These are phyloP conservation scores for Hordeum marinum DNA, from an alignment of 176 grass and related monocot species.

Conservation along the genomic window DNA sequence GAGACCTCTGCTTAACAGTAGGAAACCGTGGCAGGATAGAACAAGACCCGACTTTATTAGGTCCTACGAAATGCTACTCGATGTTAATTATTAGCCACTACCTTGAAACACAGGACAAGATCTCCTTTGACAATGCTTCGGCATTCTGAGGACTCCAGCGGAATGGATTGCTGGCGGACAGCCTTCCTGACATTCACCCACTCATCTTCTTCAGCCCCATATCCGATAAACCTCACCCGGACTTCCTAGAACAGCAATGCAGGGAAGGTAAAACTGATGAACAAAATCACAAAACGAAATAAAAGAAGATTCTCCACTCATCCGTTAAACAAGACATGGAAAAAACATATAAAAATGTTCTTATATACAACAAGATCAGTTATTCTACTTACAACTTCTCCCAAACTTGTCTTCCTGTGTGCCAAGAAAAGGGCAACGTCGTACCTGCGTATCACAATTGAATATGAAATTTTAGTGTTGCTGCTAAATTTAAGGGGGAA, in stretches of 20 bases:
- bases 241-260: constrained; percentile 66
- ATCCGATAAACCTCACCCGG: constrained; percentile 78
- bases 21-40: not conserved
- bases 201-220: constrained; percentile 90
- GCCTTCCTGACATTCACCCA: constrained; percentile 83
- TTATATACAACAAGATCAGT: not conserved
- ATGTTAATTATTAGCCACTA: not conserved
- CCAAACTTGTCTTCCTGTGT: constrained; percentile 52
- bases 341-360: not conserved
- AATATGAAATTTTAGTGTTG: constrained; percentile 12
- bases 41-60: not conserved
- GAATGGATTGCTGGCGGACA: constrained; percentile 84
- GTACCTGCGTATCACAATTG: constrained; percentile 61
- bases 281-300: not conserved
- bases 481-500: constrained; percentile 13
- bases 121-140: constrained; percentile 51
- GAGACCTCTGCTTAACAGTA: not conserved
- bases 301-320: not conserved
- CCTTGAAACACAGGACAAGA: constrained; percentile 90
- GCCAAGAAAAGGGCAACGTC: constrained; percentile 71
- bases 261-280: not conserved
- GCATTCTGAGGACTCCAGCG: constrained; percentile 79
- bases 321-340: not conserved
- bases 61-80: not conserved
- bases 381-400: constrained; percentile 72